phyloP scores from a whole-genome alignment of 495 filamentous ascomycete genomes.

The Neurospora tetrasperma region DNA sequence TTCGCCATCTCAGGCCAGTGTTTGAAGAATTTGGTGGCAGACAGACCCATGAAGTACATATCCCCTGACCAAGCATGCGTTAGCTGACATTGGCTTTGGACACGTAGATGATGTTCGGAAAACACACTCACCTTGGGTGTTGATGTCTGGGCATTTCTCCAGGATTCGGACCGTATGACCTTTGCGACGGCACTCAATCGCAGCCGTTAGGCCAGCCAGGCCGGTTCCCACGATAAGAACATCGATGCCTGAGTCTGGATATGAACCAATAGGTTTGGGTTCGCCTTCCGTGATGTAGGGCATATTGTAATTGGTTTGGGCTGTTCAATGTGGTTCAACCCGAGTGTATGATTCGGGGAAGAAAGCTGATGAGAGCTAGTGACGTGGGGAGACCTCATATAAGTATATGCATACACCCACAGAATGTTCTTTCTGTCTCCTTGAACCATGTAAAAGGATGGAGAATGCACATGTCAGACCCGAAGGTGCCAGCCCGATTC shows the following conservation, averaged over 20 bases:
- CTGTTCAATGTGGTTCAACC: background rate
- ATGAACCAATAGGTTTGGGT: conserved; percentile 28
- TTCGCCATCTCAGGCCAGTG: conserved; percentile 46
- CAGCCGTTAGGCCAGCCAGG: conserved; percentile 51
- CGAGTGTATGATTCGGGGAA: background rate
- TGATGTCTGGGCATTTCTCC: conserved; percentile 38
- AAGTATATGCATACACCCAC: background rate
- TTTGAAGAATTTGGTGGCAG: conserved; percentile 39
- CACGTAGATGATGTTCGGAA: background rate
- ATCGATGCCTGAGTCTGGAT: conserved; percentile 39
- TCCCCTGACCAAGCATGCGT: conserved; percentile 32
- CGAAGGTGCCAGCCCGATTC: background rate
- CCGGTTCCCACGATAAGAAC: conserved; percentile 55
- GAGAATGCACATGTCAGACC: background rate
- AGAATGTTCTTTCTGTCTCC: background rate
- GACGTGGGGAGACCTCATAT: background rate
- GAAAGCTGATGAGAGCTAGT: background rate
- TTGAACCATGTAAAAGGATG: background rate
- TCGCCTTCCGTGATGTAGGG: conserved; percentile 18
- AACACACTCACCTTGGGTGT: conserved; percentile 24
- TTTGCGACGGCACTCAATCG: conserved; percentile 55
- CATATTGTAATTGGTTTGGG: conserved; percentile 12
- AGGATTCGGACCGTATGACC: conserved; percentile 50
- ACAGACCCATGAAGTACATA: conserved; percentile 44
- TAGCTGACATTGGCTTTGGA: background rate